Percentiles rank a stretch among this genome's conserved stretches.
Conservation (phyloP, 306 rosid species). For the Chamaecrista fasciculata region DNA sequence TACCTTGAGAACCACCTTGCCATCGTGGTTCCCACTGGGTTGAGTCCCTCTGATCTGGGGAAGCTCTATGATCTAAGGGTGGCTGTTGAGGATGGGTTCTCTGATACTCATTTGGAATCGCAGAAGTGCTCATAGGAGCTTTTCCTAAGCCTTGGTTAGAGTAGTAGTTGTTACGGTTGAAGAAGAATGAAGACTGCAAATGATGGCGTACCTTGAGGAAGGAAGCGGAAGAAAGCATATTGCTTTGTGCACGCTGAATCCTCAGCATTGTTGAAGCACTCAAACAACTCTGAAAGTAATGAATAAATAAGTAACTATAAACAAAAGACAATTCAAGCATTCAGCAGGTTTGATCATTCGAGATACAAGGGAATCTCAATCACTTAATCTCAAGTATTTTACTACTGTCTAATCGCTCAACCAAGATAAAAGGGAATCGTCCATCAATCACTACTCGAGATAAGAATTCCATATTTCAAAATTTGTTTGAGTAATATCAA, state of each 20-base stretch:
- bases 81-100: conserved; percentile 35
- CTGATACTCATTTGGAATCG: conserved; percentile 46
- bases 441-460: too few relatives aligned
- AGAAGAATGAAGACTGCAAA: conserved; percentile 18
- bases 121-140: conserved; percentile 47
- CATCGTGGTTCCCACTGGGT: conserved; percentile 33
- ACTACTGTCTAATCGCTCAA: too few relatives aligned
- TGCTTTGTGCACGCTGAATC: conserved; percentile 31
- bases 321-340: too few relatives aligned
- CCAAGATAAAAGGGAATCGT: too few relatives aligned
- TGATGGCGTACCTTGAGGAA: conserved; percentile 36
- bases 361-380: too few relatives aligned
- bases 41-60: conserved; percentile 16
- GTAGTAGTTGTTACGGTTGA: conserved; percentile 6
- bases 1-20: not conserved
- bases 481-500: too few relatives aligned
- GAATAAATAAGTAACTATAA: too few relatives aligned
- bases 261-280: too few relatives aligned
- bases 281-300: too few relatives aligned
- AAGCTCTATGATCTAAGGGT: conserved; percentile 41
- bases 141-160: conserved; percentile 14
- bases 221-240: conserved; percentile 32
- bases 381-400: too few relatives aligned
- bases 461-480: too few relatives aligned
- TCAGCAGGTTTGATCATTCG: too few relatives aligned